These are phyloP conservation scores for Pseudevernia furfuracea DNA, from an alignment of 495 filamentous ascomycete species.

Conservation along the genomic window DNA sequence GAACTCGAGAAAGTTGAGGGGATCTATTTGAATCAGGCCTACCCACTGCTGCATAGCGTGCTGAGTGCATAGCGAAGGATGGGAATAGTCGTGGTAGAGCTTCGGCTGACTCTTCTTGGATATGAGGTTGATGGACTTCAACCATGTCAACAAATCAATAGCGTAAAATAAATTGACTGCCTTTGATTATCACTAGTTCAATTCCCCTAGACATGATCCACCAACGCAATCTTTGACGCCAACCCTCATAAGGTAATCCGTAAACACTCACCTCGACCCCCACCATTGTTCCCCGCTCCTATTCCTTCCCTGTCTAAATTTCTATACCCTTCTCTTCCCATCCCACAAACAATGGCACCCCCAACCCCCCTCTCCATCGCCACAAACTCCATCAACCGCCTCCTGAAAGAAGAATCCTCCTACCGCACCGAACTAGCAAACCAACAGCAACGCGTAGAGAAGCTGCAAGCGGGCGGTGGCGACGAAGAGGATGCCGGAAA, in stretches of 20 bases:
- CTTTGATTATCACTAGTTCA: no score
- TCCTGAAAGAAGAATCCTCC: constrained; percentile 84
- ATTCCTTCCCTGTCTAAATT: neutral
- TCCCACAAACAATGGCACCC: constrained; percentile 50
- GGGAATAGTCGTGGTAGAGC: neutral
- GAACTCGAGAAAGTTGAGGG: neutral
- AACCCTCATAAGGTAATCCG: neutral
- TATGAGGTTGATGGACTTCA: neutral
- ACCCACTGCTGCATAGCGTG: neutral
- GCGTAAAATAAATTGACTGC: no score
- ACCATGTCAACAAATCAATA: neutral
- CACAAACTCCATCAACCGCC: constrained; percentile 64
- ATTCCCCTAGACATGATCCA: no score
- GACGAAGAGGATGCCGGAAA: constrained; percentile 52
- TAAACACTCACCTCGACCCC: constrained; percentile 7
- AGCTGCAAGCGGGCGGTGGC: constrained; percentile 41
- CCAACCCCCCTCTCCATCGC: constrained; percentile 65
- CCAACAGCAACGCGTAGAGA: constrained; percentile 64
- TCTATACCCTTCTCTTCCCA: neutral
- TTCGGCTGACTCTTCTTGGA: neutral
- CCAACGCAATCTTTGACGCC: neutral
- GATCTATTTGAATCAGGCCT: neutral
- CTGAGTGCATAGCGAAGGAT: constrained; percentile 11
- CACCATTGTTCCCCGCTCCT: neutral
- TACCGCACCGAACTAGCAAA: constrained; percentile 76